Conservation (phyloP, 495 filamentous ascomycete genomes). For the Eremomyces bilateralis region DNA sequence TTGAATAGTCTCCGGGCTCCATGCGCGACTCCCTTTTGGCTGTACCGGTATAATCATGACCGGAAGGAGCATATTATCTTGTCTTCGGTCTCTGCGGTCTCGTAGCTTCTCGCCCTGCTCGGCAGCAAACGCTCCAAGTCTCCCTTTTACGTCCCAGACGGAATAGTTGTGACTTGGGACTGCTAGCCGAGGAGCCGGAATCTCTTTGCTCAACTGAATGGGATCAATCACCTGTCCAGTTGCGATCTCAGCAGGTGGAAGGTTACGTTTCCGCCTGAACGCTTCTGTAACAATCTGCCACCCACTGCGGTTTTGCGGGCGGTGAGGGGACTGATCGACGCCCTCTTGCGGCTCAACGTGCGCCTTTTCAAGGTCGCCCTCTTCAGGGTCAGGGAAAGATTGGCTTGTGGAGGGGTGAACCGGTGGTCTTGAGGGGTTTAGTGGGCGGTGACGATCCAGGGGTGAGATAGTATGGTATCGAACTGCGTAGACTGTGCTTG, state of each 20-base stretch:
- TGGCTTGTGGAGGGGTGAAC: not conserved
- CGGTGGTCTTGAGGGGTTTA: too few species aligned
- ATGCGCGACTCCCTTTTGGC: constrained; percentile 25
- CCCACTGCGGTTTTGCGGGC: constrained; percentile 2
- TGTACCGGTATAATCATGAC: constrained; percentile 51
- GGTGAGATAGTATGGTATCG: constrained; percentile 40
- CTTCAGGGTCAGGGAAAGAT: not conserved
- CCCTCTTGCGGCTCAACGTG: not conserved
- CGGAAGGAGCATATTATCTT: constrained; percentile 26
- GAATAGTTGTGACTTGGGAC: constrained; percentile 16
- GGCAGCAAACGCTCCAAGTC: constrained; percentile 18
- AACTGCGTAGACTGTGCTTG: constrained; percentile 70
- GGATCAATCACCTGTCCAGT: constrained; percentile 19
- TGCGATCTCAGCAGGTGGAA: constrained; percentile 32
- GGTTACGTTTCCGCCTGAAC: constrained; percentile 30
- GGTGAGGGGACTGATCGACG: not conserved
- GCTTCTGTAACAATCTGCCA: constrained; percentile 31
- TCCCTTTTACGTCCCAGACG: constrained; percentile 14
- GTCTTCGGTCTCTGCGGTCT: constrained; percentile 8
- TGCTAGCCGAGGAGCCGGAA: not conserved
- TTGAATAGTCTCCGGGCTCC: constrained; percentile 18
- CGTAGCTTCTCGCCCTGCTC: constrained; percentile 17
- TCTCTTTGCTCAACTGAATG: constrained; percentile 11
- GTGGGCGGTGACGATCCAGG: constrained; percentile 18
- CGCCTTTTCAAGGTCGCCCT: not conserved